Evolutionary conservation across 2,329 filamentous ascomycete species (phyloP).

Genomic region (Fusarium sp.): DNA sequence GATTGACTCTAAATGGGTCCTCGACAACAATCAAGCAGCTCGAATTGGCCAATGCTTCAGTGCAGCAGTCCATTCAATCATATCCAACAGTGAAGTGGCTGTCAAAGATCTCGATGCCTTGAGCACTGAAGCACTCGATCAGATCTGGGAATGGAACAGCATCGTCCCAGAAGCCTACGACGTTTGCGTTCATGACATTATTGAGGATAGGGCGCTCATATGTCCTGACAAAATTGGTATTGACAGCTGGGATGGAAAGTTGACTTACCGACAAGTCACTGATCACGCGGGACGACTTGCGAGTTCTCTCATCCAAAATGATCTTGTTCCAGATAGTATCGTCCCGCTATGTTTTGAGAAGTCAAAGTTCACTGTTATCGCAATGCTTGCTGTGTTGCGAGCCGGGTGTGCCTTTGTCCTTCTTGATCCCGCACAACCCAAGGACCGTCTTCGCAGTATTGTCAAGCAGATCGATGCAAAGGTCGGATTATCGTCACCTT

Average conservation of each 20-base stretch:
- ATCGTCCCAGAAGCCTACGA: neutral
- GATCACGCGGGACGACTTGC: neutral
- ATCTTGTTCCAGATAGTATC: constrained; percentile 16
- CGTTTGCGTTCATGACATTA: neutral
- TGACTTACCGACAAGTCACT: neutral
- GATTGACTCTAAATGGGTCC: neutral
- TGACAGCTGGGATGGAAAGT: constrained; percentile 5
- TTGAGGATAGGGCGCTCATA: neutral
- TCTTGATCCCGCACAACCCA: neutral
- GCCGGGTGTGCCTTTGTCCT: constrained; percentile 2
- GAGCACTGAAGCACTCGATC: neutral
- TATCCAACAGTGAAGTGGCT: constrained; percentile 2
- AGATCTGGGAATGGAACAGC: neutral
- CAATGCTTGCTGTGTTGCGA: neutral
- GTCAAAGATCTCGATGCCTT: neutral
- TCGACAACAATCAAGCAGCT: neutral
- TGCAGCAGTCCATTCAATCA: constrained; percentile 1
- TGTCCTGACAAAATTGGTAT: neutral
- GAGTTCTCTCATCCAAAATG: neutral
- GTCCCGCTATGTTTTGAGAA: constrained; percentile 35
- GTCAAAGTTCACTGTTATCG: constrained; percentile 1
- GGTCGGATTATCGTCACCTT: neutral
- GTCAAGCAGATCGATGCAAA: neutral
- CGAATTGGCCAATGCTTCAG: constrained; percentile 4
- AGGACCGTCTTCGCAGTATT: constrained; percentile 3